Evolutionary conservation across 805 yeast genomes (phyloP), one percentile per base, ranked within the genome.

Genomic region (Saturnispora sekii): DNA sequence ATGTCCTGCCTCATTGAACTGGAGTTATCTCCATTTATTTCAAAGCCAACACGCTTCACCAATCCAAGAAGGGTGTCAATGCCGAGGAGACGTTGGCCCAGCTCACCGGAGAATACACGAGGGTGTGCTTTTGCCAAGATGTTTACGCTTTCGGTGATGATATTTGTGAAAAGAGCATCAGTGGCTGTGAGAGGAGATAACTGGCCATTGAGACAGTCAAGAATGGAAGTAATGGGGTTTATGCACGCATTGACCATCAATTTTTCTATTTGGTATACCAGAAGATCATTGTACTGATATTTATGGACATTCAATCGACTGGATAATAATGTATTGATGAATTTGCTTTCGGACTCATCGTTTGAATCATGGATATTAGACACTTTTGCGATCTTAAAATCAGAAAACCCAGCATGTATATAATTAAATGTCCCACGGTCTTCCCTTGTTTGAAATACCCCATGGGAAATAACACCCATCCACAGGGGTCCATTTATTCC

Each of bases 401-500:
- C 72, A 0, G 90, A 95, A 32, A 60, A 58, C 0, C 93, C 94
- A n/a, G 84, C 89, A 62, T 83, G 94, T 31, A 67, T 67, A 49
- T 68, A 75, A 12, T 63, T 64, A 52, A 66, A 75, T 1, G 69
- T 69, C 14, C 64, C 49, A 1, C 34, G 32, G 16, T 56, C 43
- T 2, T 41, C 51, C 0, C 38, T 17, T 21, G 54, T 53, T 33
- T 77, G 75, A 62, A 73, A 82, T 0, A 82, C 85, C 10, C 96
- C 97, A 60, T 90, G 97, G 3, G 84, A 76, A 37, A 83, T 82
- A 18, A 89, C 79, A 44, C 89, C 96, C 56, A 79, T 84, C 55
- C 70, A 76, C 5, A 87, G 68, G 0, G 96, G 96, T 43, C 76
- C 59, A 1, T 21, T 21, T 6, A 21, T 21, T 5, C 26, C 26